Base-by-base conservation (phyloP, 2,329 filamentous ascomycete species). In the Metarhizium brunneum region DNA sequence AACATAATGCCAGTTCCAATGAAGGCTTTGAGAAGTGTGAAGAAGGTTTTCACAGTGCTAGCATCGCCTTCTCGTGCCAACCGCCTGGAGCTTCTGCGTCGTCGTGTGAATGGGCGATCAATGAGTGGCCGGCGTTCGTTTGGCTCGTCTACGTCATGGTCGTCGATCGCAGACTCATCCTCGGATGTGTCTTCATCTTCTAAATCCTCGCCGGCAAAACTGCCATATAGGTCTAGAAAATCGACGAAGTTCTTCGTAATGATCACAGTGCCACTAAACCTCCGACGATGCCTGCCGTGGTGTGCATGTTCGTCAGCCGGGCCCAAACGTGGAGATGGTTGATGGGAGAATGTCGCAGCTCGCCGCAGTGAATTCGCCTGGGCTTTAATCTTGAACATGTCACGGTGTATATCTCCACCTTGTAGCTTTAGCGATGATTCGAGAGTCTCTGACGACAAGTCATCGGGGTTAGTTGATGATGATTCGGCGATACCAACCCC, bases 1-100 rank as follows among this genome's bases (percentile, higher is more conserved):
- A 91, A 91, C 83, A 91, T 89, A 67, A 91, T 90, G 58, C 87
- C 87, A 0, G 87, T 91, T 50, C 87, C 87, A 54, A 91, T 81
- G 63, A 91, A 91, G 1, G 87, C 87, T 68, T 91, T 91, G 53
- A 91, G 73, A 10, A 90, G 74, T 0, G 87, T 91, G 68, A 90
- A 90, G 70, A 91, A 91, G 0, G 87, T 85, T 71, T 88, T 87
- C 43, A 79, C 71, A n/a, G 81, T 85, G 53, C 80, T 79, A 2
- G 87, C 85, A 63, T 87, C 84, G 20, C 84, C 85, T 40, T 79
- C 73, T 47, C 32, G 32, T 35, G 32, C 32, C 32, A 35, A 11
- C 51, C 65, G 62, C 25, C 77, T 71, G 1, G 81, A 77, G 61
- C 74, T 82, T 64, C 74, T 79, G 14, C 80, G 75, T 35, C 78